Evolutionary conservation across 768 basidiomycete genomes (phyloP), one percentile per base, ranked within the genome.

Genomic region (Pleurotus cornucopiae): DNA sequence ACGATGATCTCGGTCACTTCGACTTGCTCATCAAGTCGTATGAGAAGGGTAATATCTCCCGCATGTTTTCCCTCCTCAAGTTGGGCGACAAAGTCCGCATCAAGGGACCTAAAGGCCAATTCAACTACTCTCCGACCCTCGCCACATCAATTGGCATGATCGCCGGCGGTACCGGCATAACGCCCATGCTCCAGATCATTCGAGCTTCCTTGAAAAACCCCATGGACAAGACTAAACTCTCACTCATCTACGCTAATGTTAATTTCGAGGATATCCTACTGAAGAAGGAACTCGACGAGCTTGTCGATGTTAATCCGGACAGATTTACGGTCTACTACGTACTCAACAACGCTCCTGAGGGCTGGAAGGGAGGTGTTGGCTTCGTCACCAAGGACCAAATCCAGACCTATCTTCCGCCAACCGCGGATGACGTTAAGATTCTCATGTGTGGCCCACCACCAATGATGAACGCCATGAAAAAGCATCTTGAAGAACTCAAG

Each of bases 21-120:
- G 95, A 98, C 71, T 85, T 99, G 57, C 82, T 99, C 64, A 89
- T 99, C 77, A 99, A 99, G 95, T 83, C 93, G 5, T 99, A 99
- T 67, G 96, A 98, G 67, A 88, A 91, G 69, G 97, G 97, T 57
- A 98, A 98, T 78, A 91, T 99, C 68, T 98, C 97, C 7, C 84
- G 86, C 59, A 83, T 91, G 71, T 76, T 98, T 64, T 80, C 84
- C 12, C 73, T 83, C 45, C 83, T 98, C 67, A 92, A 89, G 59
- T 79, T 95, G 41, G 95, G 95, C 58, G 87, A 98, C 75, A 87
- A 79, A 48, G 78, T 97, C 62, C 86, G 85, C 61, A 82, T 98
- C 76, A 96, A 95, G 71, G 97, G 97, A 1, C 97, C 97, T 62
- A 98, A 93, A 74, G 97, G 97, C 56, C 86, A 88, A 69, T 98